A percentile compares a stretch with the other conserved stretches of the same genome.
These are phyloP conservation scores for Salix suchowensis DNA, from an alignment of 345 rosid species.

Conservation along the genomic window DNA sequence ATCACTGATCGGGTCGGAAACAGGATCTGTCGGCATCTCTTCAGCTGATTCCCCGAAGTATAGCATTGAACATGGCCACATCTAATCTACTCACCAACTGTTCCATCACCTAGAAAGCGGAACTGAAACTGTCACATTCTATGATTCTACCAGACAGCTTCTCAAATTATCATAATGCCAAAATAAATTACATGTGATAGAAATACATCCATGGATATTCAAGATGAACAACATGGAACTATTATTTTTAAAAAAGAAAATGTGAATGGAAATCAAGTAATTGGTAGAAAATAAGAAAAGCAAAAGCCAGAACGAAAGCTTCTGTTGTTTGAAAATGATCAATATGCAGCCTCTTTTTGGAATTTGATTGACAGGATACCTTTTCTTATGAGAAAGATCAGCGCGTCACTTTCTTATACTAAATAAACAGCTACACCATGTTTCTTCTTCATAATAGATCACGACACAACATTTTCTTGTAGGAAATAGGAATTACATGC, in stretches of 20 bases:
- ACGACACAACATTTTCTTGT: not conserved
- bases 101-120: conserved; percentile 66
- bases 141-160: not conserved
- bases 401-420: not conserved
- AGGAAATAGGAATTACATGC: not conserved
- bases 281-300: not conserved
- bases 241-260: not conserved
- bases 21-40: conserved; percentile 98
- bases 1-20: conserved; percentile 88
- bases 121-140: conserved; percentile 8
- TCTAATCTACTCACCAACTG: conserved; percentile 83
- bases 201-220: not conserved
- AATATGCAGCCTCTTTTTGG: no score
- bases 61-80: conserved; percentile 96
- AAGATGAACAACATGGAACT: not conserved
- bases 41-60: conserved; percentile 89
- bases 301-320: not conserved
- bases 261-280: not conserved
- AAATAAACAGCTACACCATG: not conserved
- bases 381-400: not conserved
- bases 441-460: not conserved
- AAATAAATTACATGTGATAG: not conserved
- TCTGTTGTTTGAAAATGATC: not conserved
- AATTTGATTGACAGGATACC: no score
- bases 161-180: not conserved